These are phyloP conservation scores for Calonectria honghensis DNA, from an alignment of 2,329 filamentous ascomycete genomes.

Conservation along the genomic window DNA sequence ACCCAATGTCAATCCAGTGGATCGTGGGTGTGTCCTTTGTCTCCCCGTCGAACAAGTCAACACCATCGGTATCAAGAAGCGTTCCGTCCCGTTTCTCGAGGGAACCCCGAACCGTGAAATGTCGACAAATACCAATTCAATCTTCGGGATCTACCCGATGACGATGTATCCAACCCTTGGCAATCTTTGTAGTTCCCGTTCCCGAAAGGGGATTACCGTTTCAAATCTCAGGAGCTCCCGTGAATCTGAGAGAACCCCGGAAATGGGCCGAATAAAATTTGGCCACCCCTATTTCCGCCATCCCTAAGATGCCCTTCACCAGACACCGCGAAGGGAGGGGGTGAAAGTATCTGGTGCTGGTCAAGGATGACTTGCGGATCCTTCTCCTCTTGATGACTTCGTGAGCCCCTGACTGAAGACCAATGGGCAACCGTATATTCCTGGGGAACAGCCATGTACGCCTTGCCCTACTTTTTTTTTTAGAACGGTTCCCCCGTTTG, in stretches of 20 bases:
- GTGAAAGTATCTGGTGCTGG: background rate
- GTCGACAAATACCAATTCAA: background rate
- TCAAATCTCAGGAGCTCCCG: background rate
- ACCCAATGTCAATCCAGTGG: background rate
- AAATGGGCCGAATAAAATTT: background rate
- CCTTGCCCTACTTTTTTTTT: too few species aligned
- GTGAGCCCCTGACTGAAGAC: background rate
- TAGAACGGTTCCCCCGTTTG: background rate
- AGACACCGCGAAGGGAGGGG: background rate
- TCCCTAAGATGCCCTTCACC: background rate
- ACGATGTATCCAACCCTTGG: background rate
- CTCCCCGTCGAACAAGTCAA: background rate
- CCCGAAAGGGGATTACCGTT: background rate
- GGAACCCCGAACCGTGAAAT: background rate
- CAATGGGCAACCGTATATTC: background rate
- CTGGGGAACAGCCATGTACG: background rate
- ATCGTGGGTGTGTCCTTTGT: background rate
- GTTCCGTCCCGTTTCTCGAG: background rate
- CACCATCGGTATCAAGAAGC: background rate
- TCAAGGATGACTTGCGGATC: conserved; percentile 12
- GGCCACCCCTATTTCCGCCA: conserved; percentile 5
- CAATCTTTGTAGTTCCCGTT: background rate
- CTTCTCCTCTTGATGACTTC: background rate
- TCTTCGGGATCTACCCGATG: background rate
- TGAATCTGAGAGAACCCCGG: background rate